A percentile compares a stretch with the other conserved stretches of the same genome.
Conservation (phyloP, 805 yeast genomes). For the Kuraishia capsulata region DNA sequence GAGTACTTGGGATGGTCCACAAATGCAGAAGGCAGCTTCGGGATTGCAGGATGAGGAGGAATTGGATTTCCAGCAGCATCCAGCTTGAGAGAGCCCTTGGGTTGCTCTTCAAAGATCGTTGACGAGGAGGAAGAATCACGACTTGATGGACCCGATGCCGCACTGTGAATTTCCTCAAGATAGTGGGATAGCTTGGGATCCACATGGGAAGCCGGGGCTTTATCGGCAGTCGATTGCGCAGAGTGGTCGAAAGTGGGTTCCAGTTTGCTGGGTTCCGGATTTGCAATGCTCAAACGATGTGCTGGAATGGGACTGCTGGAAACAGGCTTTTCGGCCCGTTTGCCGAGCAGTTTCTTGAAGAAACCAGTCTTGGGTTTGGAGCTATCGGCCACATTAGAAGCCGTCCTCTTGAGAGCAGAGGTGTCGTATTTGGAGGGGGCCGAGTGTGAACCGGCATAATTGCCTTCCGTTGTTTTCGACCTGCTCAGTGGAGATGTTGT, state of each 20-base stretch:
- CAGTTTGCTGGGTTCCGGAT: no score
- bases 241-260: background rate
- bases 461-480: constrained; percentile 17
- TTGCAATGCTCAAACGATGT: no score
- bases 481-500: constrained; percentile 12
- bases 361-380: constrained; percentile 6
- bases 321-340: constrained; percentile 7
- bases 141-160: background rate
- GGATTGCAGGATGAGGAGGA: constrained; percentile 40
- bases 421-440: background rate
- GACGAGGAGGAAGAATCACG: constrained; percentile 10
- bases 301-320: no score
- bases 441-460: constrained; percentile 3
- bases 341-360: constrained; percentile 19
- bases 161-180: constrained; percentile 21
- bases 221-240: constrained; percentile 2
- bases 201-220: constrained; percentile 8
- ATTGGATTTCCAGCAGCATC: constrained; percentile 35
- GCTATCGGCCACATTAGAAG: background rate
- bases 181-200: constrained; percentile 42
- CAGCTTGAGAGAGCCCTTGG: constrained; percentile 18
- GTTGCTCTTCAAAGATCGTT: constrained; percentile 14
- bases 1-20: constrained; percentile 17
- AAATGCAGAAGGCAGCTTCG: constrained; percentile 42
- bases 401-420: constrained; percentile 1